Base-by-base conservation (phyloP, 805 yeast species). In the Suhomyces kilbournensis region DNA sequence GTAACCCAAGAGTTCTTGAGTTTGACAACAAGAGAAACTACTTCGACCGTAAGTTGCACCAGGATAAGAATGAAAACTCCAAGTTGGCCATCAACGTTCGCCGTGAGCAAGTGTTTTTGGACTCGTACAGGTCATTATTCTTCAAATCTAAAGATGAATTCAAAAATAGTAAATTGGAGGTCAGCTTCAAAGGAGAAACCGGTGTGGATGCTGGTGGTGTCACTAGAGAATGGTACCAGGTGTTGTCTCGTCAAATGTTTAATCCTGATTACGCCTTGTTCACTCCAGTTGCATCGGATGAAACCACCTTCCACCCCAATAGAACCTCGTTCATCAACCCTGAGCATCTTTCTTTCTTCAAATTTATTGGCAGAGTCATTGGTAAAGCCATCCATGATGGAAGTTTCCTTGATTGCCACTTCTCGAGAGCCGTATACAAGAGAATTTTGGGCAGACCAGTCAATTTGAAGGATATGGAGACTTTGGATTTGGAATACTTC, bases 121-220 rank as follows among this genome's bases (percentile, higher is more conserved):
- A 93, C 63, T 89, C 97, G 1, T 92, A 89, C 70, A 76, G 96
- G 48, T 78, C 93, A 1, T 69, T 92, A 40, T 89, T 90, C 64
- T 90, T 86, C 76, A 89, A 90, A 60, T 72, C 88, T 0, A 82
- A 83, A 30, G 88, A 84, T 8, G 93, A 87, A 51, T 82, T 91
- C 63, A 82, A 84, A 59, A 77, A 82, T 47, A 79, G 92, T 2
- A 86, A 85, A 58, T 72, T 94, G 59, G 92, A 87, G 48, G 83
- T 94, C 42, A 79, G 80, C n/a, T 94, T 94, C 73, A 84, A 84
- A 56, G 97, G 96, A 1, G 99, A 94, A 68, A 87, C 87, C 50
- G 99, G 98, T 59, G 89, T 94, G 47, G 99, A 94, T 76, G 99
- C 97, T 3, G 99, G 99, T 59, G 99, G 99, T 40, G 85, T 94